phyloP scores from a whole-genome alignment of 225 moss, liverwort and hornwort species.

The Pseudisothecium myosuroides region DNA sequence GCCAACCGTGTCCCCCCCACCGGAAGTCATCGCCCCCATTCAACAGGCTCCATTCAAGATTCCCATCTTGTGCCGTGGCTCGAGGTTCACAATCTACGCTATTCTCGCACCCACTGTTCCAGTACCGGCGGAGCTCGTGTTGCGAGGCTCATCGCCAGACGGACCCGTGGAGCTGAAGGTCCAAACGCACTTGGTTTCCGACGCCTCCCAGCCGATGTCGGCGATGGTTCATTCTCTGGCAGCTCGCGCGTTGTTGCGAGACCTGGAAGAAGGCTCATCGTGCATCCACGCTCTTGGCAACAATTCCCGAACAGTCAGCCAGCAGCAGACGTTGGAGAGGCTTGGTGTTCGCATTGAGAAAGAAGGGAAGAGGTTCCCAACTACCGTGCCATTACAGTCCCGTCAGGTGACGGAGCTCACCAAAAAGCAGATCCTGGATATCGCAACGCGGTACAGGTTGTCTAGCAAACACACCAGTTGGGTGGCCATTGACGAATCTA shows the following conservation, averaged over 20 bases:
- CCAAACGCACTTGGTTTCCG: background rate
- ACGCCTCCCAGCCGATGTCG: background rate
- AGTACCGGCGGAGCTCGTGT: background rate
- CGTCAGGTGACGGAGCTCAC: background rate
- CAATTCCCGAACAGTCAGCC: background rate
- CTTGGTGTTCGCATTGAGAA: background rate
- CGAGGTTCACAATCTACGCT: constrained; percentile 20
- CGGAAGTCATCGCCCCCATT: constrained; percentile 2
- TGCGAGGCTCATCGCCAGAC: constrained; percentile 20
- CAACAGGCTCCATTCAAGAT: constrained; percentile 38
- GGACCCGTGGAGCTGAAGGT: constrained; percentile 37
- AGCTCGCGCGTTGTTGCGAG: constrained; percentile 28
- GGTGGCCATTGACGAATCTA: constrained; percentile 26
- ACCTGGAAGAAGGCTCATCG: constrained; percentile 38
- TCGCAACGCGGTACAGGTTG: background rate
- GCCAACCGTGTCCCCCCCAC: background rate
- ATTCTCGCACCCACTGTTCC: constrained; percentile 5
- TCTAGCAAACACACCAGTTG: constrained; percentile 29
- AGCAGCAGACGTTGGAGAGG: background rate
- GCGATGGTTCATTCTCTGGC: constrained; percentile 33
- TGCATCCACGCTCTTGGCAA: constrained; percentile 6
- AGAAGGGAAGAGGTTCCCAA: background rate
- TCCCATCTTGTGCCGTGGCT: constrained; percentile 25
- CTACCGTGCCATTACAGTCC: background rate
- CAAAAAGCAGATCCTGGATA: background rate